Evolutionary conservation across 2,329 filamentous ascomycete species (phyloP), one percentile per base, ranked within the genome.

Genomic region (Fusarium verrucosum): DNA sequence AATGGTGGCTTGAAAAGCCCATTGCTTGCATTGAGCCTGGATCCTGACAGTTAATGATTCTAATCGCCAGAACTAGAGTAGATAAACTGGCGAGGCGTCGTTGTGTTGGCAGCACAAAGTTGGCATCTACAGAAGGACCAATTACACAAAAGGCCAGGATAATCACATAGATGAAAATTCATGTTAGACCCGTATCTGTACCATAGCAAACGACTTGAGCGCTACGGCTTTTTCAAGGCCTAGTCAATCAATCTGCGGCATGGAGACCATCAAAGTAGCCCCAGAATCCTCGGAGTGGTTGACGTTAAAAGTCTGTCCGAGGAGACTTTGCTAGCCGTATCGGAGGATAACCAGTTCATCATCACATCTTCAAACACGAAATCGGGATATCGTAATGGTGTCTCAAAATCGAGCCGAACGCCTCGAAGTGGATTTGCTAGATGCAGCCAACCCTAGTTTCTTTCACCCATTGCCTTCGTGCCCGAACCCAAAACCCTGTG

Each of bases 121-220:
- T 22, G 9, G 7, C 3, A 32, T 33, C 25, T 30, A 43, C 16
- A 10, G 17, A 51, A 13, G 42, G 20, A 40, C 35, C 32, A 45
- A 41, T 47, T 46, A 35, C 45, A 54, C 26, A 23, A 1, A 28
- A 36, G 28, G 16, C 13, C 6, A 50, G 17, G 13, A 37, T 35
- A 32, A 23, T 65, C 55, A 61, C 47, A 47, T 47, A 41, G 47
- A 44, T 66, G 20, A 63, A 62, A 54, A 46, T 50, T 55, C 55
- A 80, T 88, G 83, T 88, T 70, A 80, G 84, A 81, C 85, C 84
- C 83, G 85, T 87, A 88, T 88, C 85, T 88, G 85, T 88, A 85
- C 85, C 80, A 80, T 84, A 79, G 78, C 79, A 80, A 77, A 76
- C 70, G 70, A 74, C 84, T 87, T 77, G 76, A 77, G 74, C 78